Base-by-base conservation (phyloP, 2,329 filamentous ascomycete species). In the Alternaria rosae region DNA sequence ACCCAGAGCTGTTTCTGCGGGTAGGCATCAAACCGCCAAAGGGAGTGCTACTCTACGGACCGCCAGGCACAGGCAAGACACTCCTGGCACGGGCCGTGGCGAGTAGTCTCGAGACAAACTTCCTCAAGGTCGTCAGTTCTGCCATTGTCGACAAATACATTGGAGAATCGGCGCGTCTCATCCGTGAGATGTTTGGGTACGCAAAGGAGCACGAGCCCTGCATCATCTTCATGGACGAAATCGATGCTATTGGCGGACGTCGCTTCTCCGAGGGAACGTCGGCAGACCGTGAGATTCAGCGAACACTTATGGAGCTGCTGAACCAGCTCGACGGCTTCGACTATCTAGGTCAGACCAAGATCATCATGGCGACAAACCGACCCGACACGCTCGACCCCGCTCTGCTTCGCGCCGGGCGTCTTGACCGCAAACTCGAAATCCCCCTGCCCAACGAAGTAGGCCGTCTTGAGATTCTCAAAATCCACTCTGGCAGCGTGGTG, bases 151-250 rank as follows among this genome's bases (percentile, higher is more conserved):
- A 99, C 86, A 99, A 99, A 82, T 99, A 99, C 79, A 99, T 99
- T 68, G 95, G 95, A 81, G 95, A 99, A 83, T 99, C 95, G 11
- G 95, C 95, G 38, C 91, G 96, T 70, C 85, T 99, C 69, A 99
- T 99, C 76, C 90, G 95, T 80, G 95, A 99, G 82, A 99, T 99
- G 96, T 99, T 99, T 77, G 96, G 95, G 61, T 99, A 99, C 77
- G 95, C 96, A 75, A 98, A 97, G 83, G 96, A 99, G 80, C 95
- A 99, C 80, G 95, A 99, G 82, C 95, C 95, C 41, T 99, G 95
- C 81, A 99, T 99, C 81, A 99, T 99, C 83, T 99, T 99, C 87
- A 99, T 99, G 95, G 96, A 99, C 85, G 95, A 99, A 83, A 99
- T 99, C 78, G 95, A 99, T 78, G 95, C 95, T 76, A 99, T 99